Base-by-base conservation (phyloP, 768 basidiomycete species). In the Antrodiella citrinella region DNA sequence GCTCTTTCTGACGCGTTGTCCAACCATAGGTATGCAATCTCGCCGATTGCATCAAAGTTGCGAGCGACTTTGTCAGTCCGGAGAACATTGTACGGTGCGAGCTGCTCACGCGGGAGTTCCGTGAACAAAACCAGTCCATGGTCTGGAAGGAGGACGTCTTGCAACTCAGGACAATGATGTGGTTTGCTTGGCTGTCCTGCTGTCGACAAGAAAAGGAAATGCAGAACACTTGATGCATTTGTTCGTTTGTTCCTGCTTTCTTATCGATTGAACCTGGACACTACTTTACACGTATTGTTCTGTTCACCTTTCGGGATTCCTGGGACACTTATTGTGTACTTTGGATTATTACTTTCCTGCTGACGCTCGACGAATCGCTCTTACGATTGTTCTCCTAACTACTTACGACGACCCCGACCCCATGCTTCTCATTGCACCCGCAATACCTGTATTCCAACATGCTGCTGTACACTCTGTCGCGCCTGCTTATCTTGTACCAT, bases 111-210 rank as follows among this genome's bases (percentile, higher is more conserved):
- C 73, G 75, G 57, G 93, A 97, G 69, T 96, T 96, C 68, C 77
- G 93, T 51, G 81, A 84, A 62, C 89, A 94, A 68, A 95, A 95
- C 61, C 82, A 85, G 64, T 78, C 78, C 46, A 82, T 82, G 73
- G 84, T 77, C 40, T 97, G 94, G 94, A 93, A 94, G 66, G 86
- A 91, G 63, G 94, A 97, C 62, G 88, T 95, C 3, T 72, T 97
- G 58, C 91, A 94, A 69, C 73, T 96, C 54, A 76, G 86, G 51
- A 88, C 84, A 51, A 92, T 92, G 82, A 85, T 96, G 80, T 92
- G 91, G 86, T 94, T 88, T 60, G 85, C 88, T 26, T 93, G 91
- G 91, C 68, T 87, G 58, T 84, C 84, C 44, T 85, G 85, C 53
- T 64, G 64, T 48, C 71, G 70, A 44, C 73, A 76, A 55, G 75